Evolutionary conservation across 805 yeast species (phyloP).

Genomic region (Candida tibetensis): DNA sequence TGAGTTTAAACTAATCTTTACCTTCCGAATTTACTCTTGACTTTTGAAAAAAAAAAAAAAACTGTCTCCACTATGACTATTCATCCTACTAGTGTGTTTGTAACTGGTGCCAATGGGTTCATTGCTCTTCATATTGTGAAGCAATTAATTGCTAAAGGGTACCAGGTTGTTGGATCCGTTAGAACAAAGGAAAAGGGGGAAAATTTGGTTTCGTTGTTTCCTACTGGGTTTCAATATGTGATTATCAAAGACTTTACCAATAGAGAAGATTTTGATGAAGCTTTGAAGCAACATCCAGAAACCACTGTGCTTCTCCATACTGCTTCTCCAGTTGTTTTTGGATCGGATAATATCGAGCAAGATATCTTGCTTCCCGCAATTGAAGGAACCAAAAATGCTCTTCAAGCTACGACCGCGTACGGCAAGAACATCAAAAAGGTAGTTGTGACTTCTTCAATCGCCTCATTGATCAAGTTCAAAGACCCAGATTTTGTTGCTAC

Average conservation of each 20-base stretch:
- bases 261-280: constrained; percentile 27
- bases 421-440: constrained; percentile 18
- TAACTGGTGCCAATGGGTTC: constrained; percentile 53
- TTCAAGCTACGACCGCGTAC: constrained; percentile 15
- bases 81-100: constrained; percentile 24
- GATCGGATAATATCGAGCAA: constrained; percentile 15
- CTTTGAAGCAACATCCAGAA: constrained; percentile 25
- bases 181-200: constrained; percentile 40
- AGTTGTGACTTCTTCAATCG: constrained; percentile 25
- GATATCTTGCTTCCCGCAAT: constrained; percentile 28
- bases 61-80: neutral
- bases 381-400: constrained; percentile 29
- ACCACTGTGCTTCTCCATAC: constrained; percentile 27
- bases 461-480: constrained; percentile 13
- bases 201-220: constrained; percentile 15
- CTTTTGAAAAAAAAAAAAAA: too few species aligned
- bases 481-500: constrained; percentile 35
- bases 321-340: constrained; percentile 33
- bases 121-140: constrained; percentile 47
- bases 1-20: too few species aligned
- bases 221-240: constrained; percentile 20
- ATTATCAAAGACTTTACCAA: constrained; percentile 22
- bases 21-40: too few species aligned
- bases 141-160: constrained; percentile 35
- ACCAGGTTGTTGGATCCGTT: constrained; percentile 45